These are phyloP conservation scores for Coniochaeta sp. DNA, from an alignment of 2,329 filamentous ascomycete species.

Conservation along the genomic window DNA sequence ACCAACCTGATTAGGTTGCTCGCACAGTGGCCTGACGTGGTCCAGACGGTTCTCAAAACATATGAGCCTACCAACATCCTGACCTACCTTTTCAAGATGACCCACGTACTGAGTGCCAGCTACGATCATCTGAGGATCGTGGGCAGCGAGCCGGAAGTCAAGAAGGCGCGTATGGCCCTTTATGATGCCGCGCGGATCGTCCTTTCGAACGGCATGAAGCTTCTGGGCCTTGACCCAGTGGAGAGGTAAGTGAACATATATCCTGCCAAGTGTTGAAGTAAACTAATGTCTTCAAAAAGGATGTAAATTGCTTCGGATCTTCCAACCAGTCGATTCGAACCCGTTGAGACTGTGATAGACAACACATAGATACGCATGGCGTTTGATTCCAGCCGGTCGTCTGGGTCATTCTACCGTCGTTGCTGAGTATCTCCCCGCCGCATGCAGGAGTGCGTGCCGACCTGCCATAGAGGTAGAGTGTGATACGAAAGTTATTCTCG, in stretches of 20 bases:
- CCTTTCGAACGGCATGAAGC: constrained; percentile 73
- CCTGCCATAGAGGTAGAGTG: neutral
- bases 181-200: constrained; percentile 72
- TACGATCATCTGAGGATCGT: constrained; percentile 79
- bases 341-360: too few species aligned
- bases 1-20: constrained; percentile 67
- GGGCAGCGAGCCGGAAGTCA: constrained; percentile 66
- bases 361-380: neutral
- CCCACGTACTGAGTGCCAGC: constrained; percentile 69
- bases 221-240: constrained; percentile 72
- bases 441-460: neutral
- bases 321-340: neutral
- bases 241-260: constrained; percentile 38
- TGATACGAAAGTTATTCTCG: neutral
- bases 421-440: neutral
- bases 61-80: constrained; percentile 54
- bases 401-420: neutral
- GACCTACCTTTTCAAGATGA: constrained; percentile 77
- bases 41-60: constrained; percentile 77
- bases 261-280: neutral
- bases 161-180: constrained; percentile 66
- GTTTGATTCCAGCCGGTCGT: neutral
- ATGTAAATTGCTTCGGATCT: neutral
- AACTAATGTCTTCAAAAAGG: neutral
- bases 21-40: constrained; percentile 79